Base-by-base conservation (phyloP, 1,284 basidiomycete species). In the Trichosporon coremiiforme region DNA sequence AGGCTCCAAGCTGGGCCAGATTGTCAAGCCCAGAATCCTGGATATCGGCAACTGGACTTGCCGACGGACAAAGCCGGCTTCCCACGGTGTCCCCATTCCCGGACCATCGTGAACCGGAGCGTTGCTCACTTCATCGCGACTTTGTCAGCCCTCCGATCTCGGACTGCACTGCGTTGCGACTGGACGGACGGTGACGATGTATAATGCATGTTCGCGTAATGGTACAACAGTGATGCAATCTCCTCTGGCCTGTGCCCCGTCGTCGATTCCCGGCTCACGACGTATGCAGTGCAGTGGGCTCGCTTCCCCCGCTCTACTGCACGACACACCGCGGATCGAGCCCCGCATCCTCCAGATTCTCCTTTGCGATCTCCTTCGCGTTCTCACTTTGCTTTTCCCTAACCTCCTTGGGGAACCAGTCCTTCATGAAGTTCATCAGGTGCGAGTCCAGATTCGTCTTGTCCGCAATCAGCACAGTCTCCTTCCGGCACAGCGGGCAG, bases 371-470 rank as follows among this genome's bases (percentile, higher is more conserved):
- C 78, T 97, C 95, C 60, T 84, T 85, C 79, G 93, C 90, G 80
- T 95, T 95, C 76, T 89, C 87, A 71, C 87, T 87, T 62, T 90
- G 85, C 82, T 98, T 97, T 76, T 87, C 87, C 74, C 86, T 88
- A 17, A 94, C 87, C 81, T 98, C 95, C 9, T 88, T 80, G 0
- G 95, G 94, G 82, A 98, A 98, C 94, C 94, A 98, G 71, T 91
- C 90, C 73, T 91, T 87, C 89, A 98, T 92, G 76, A 94, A 95
- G 81, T 76, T 75, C 81, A 83, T 80, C 63, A 83, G 74, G 17
- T 75, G 72, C 13, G 75, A 33, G 71, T 83, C 81, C 33, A 82
- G 74, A 90, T 81, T 75, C 92, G 91, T 85, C 78, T 89, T 86
- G 79, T 93, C 87, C 9, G 94, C 94, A 20, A 86, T 84, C 36